These are phyloP conservation scores for Aureobasidium sp. DNA, from an alignment of 2,329 filamentous ascomycete species.

Conservation along the genomic window DNA sequence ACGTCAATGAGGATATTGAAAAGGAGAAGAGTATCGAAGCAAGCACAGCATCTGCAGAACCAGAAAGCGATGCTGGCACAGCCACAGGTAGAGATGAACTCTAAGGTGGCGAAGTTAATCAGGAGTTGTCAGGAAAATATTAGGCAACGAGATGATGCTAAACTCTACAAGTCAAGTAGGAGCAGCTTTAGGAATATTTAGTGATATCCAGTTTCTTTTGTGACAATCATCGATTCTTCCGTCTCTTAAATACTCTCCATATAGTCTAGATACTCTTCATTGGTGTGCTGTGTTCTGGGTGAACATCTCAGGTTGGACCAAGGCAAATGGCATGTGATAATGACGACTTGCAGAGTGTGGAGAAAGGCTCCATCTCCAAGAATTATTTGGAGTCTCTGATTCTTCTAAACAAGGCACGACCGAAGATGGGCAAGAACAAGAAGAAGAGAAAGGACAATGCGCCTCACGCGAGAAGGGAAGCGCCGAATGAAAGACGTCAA, in stretches of 20 bases:
- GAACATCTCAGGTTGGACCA: background rate
- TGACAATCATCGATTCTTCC: background rate
- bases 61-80: slow-evolving; percentile 24
- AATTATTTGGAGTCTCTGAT: background rate
- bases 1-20: slow-evolving; percentile 43
- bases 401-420: background rate
- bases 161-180: background rate
- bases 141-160: slow-evolving; percentile 12
- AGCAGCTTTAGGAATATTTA: slow-evolving; percentile 15
- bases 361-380: background rate
- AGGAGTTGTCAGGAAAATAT: slow-evolving; percentile 13
- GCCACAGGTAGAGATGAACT: slow-evolving; percentile 26
- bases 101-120: slow-evolving; percentile 10
- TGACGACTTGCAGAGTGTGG: slow-evolving; percentile 7
- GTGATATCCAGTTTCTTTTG: slow-evolving; percentile 18
- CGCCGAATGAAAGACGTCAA: slow-evolving; percentile 15
- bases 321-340: slow-evolving; percentile 3
- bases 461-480: slow-evolving; percentile 42
- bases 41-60: slow-evolving; percentile 24
- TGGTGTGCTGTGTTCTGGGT: background rate
- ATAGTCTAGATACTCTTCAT: fast-evolving
- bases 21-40: slow-evolving; percentile 49
- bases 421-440: slow-evolving; percentile 22
- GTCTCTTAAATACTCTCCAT: background rate
- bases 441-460: slow-evolving; percentile 37